Conservation (phyloP, 257 asterid genomes). For the Capsicum pubescens region DNA sequence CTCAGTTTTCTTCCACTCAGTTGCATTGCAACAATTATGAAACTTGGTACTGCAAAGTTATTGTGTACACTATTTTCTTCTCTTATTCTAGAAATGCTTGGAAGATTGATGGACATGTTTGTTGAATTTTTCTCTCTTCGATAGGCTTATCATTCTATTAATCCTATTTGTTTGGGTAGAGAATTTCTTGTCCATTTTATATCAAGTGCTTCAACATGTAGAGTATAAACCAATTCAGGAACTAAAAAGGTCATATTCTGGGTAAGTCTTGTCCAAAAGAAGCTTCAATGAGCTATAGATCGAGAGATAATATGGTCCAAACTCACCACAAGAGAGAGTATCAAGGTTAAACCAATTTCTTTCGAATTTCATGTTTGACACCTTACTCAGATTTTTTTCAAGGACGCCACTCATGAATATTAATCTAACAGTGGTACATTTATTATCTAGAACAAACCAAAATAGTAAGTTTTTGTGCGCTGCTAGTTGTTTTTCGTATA, state of each 20-base stretch:
- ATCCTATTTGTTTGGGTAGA: constrained; percentile 77
- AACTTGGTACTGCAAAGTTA: constrained; percentile 92
- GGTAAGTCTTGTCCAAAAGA: constrained; percentile 86
- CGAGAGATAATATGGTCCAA: constrained; percentile 99
- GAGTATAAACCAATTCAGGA: constrained; percentile 60
- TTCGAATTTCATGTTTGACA: neutral
- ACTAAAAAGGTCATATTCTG: constrained; percentile 84
- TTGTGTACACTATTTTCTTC: constrained; percentile 84
- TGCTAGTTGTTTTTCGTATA: neutral
- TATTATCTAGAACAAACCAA: constrained; percentile 7
- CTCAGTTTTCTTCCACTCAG: constrained; percentile 87
- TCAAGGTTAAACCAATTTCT: constrained; percentile 67
- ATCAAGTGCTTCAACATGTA: constrained; percentile 80
- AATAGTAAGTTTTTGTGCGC: neutral
- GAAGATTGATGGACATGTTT: constrained; percentile 93
- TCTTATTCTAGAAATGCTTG: constrained; percentile 67
- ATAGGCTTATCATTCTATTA: constrained; percentile 69
- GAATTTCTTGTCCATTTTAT: constrained; percentile 97
- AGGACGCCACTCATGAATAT: neutral
- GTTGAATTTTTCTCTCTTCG: constrained; percentile 74
- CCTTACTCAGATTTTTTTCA: neutral
- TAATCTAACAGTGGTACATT: neutral
- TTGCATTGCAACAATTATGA: constrained; percentile 85
- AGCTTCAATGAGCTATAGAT: constrained; percentile 82
- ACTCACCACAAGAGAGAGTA: constrained; percentile 89